These are phyloP conservation scores for Gracilariopsis chorda DNA, from an alignment of 23 red algal genomes.

Conservation along the genomic window DNA sequence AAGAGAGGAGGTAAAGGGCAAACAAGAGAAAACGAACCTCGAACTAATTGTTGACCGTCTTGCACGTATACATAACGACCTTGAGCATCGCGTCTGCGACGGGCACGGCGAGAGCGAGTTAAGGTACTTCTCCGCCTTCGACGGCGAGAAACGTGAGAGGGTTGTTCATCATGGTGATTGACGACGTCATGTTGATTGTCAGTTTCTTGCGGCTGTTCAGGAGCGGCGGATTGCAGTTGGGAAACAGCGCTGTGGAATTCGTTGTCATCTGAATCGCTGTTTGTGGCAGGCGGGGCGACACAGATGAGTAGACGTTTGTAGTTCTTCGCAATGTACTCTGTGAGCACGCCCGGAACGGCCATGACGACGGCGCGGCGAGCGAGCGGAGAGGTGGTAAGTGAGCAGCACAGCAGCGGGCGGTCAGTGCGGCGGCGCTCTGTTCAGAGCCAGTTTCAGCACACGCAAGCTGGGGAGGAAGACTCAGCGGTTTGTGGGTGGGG, in stretches of 20 bases:
- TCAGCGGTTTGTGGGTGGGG: too few species aligned
- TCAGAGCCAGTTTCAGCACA: too few species aligned
- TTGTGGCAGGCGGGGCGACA: slow-evolving; percentile 19
- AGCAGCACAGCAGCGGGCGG: background rate
- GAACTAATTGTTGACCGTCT: slow-evolving; percentile 15
- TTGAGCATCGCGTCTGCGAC: background rate
- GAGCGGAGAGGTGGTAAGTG: background rate
- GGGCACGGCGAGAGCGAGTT: background rate
- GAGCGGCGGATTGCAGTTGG: too few species aligned
- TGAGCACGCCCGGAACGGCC: slow-evolving; percentile 40
- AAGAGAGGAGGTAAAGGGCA: background rate
- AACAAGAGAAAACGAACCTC: background rate
- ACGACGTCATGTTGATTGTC: too few species aligned
- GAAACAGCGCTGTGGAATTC: too few species aligned
- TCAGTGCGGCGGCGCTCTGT: background rate
- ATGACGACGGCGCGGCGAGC: background rate
- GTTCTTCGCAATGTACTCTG: slow-evolving; percentile 57
- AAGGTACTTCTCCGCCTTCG: background rate
- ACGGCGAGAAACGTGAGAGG: background rate
- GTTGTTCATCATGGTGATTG: too few species aligned
- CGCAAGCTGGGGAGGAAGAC: too few species aligned
- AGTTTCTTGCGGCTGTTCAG: too few species aligned
- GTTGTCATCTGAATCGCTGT: background rate
- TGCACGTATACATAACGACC: background rate
- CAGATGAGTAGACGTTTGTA: slow-evolving; percentile 51